phyloP scores from a whole-genome alignment of 164 flowering plant genomes.

The Dillenia turbinata region DNA sequence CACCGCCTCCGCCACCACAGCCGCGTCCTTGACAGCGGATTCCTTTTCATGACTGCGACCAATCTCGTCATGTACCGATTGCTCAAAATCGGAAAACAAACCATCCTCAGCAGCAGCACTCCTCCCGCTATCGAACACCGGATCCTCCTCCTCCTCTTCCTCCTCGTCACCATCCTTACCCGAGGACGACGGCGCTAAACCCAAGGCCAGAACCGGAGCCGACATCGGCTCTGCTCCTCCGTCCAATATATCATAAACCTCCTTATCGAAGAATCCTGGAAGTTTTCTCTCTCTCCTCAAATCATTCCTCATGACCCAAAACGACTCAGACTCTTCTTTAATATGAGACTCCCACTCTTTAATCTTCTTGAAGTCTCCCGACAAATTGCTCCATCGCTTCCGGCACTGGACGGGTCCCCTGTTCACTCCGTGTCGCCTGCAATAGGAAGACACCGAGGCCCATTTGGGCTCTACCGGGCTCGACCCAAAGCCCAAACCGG shows the following conservation, averaged over 20 bases:
- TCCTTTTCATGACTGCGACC: constrained; percentile 29
- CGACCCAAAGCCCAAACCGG: constrained; percentile 36
- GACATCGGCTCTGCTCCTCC: constrained; percentile 16
- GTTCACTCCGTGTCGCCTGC: constrained; percentile 76
- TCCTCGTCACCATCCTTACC: constrained; percentile 7
- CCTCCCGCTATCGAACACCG: constrained; percentile 56
- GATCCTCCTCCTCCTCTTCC: constrained; percentile 16
- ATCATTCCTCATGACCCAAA: constrained; percentile 92
- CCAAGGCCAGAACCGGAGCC: constrained; percentile 17
- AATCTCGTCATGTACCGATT: constrained; percentile 28
- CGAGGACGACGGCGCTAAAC: constrained; percentile 9
- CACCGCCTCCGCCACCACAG: constrained; percentile 3
- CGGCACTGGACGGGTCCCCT: constrained; percentile 95
- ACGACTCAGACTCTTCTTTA: constrained; percentile 50
- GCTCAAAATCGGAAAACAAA: constrained; percentile 60
- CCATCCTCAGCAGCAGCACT: constrained; percentile 67
- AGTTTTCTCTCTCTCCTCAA: constrained; percentile 63
- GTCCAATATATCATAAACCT: constrained; percentile 73
- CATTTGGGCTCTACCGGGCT: constrained; percentile 78
- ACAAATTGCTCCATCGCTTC: constrained; percentile 91
- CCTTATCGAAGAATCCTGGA: constrained; percentile 88
- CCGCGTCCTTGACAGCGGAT: not conserved
- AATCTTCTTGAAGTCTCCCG: constrained; percentile 86
- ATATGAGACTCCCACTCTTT: constrained; percentile 69
- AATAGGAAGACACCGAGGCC: constrained; percentile 84